Conservation (phyloP, 768 basidiomycete genomes). For the Pisolithus orientalis region DNA sequence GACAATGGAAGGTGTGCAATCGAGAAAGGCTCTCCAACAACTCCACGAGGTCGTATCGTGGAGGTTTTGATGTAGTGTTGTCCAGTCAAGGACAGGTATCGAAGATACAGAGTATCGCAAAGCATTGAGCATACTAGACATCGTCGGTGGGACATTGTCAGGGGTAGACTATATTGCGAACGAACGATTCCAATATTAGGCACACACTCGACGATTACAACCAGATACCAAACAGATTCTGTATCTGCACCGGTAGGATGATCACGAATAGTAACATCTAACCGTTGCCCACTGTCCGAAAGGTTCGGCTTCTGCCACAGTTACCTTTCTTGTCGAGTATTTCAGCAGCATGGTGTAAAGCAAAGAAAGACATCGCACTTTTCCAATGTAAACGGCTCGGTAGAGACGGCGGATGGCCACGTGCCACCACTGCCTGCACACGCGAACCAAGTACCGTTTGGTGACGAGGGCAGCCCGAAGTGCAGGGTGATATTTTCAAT, state of each 20-base stretch:
- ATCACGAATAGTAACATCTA: slow-evolving; percentile 21
- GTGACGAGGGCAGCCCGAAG: slow-evolving; percentile 17
- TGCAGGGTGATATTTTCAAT: background rate
- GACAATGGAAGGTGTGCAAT: slow-evolving; percentile 5
- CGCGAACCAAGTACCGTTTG: slow-evolving; percentile 20
- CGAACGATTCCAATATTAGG: slow-evolving; percentile 15
- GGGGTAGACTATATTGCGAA: background rate
- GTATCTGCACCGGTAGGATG: background rate
- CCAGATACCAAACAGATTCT: slow-evolving; percentile 6
- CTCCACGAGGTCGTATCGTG: background rate
- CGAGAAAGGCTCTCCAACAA: slow-evolving; percentile 10
- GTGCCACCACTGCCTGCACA: slow-evolving; percentile 24
- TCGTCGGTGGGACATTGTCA: background rate
- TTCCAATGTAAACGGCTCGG: slow-evolving; percentile 16
- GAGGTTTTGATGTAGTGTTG: background rate
- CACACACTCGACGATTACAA: slow-evolving; percentile 11
- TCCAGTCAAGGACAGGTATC: slow-evolving; percentile 19
- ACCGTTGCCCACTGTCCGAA: slow-evolving; percentile 19
- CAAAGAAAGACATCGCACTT: slow-evolving; percentile 11
- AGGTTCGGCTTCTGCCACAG: slow-evolving; percentile 4
- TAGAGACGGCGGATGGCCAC: slow-evolving; percentile 20
- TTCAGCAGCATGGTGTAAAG: slow-evolving; percentile 10
- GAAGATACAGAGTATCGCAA: slow-evolving; percentile 11
- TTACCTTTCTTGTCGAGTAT: slow-evolving; percentile 7
- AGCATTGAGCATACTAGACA: slow-evolving; percentile 7